phyloP scores from a whole-genome alignment of 768 basidiomycete species.

The Agrocybe pediades region DNA sequence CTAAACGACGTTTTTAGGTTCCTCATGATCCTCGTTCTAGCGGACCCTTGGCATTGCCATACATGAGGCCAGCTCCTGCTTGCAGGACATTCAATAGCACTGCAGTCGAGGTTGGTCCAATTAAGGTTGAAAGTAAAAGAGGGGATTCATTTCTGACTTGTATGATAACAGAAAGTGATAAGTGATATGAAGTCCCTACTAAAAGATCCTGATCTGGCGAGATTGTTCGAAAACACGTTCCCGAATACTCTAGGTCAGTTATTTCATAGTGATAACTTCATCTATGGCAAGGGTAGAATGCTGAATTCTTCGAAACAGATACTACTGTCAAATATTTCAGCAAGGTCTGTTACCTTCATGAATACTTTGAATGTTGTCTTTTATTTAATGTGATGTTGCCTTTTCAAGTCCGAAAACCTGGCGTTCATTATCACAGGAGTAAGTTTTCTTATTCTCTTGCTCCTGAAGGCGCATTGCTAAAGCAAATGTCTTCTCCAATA shows the following conservation, averaged over 20 bases:
- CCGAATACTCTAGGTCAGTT: conserved; percentile 75
- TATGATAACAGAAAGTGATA: conserved; percentile 59
- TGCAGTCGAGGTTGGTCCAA: conserved; percentile 61
- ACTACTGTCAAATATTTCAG: conserved; percentile 81
- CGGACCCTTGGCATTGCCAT: conserved; percentile 66
- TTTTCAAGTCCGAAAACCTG: conserved; percentile 57
- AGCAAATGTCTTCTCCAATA: conserved; percentile 21
- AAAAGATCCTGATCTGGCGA: conserved; percentile 77
- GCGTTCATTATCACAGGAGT: conserved; percentile 85
- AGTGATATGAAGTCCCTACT: conserved; percentile 70
- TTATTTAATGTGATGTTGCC: conserved; percentile 10
- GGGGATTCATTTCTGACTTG: neutral
- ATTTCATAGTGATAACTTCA: too few relatives aligned
- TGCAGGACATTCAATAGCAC: conserved; percentile 80
- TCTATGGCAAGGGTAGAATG: too few relatives aligned
- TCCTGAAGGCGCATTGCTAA: neutral
- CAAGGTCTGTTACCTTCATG: conserved; percentile 33
- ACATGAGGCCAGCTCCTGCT: conserved; percentile 67
- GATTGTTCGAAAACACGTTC: conserved; percentile 81
- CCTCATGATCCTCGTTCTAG: conserved; percentile 62
- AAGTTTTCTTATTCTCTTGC: conserved; percentile 19
- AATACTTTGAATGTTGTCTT: too few relatives aligned
- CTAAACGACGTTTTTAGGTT: conserved; percentile 32
- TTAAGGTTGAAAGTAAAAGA: neutral
- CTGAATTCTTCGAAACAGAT: too few relatives aligned